Base-by-base conservation (phyloP, 805 yeast genomes). In the Yueomyces sp. region DNA sequence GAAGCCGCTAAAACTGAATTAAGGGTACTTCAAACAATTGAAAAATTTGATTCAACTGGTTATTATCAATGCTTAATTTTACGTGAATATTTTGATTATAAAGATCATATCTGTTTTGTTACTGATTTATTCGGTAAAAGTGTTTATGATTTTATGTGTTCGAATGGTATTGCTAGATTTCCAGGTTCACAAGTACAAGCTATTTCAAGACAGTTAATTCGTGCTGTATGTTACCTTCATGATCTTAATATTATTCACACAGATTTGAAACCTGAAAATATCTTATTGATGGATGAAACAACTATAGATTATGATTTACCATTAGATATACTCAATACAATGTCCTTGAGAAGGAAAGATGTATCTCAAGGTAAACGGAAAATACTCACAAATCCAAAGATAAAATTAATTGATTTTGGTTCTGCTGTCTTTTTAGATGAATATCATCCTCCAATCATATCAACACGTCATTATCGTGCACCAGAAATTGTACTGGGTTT, bases 351-450 rank as follows among this genome's bases (percentile, higher is more conserved):
- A 44, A 49, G 66, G 28, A 50, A 49, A 41, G 46, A 48, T 11
- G 66, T 65, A 4, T 52, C 60, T 40, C 45, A 52, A 41, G 64
- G 65, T 8, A 54, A 55, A 38, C 49, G 64, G 32, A 60, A 55
- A 46, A 45, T 61, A 11, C 70, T 92, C 49, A 73, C 71, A 40
- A 79, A 84, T 57, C 94, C 97, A 2, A 72, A 77, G 48, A 85
- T 92, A 44, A 87, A 85, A 59, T 75, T 90, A 29, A 92, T 92
- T 47, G 99, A 92, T 65, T 92, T 92, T 63, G 99, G 99, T n/a
- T 79, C 92, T 37, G 96, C 98, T 0, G 79, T 94, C 3, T 92
- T 92, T 55, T 75, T 84, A 52, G 94, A 88, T 62, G 97, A 92
- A 64, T 87, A 84, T 59, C 99, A 92, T 67, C 79, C 94, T 3